Base-by-base conservation (phyloP, 129 eudicot species). In the Tagetes erecta region DNA sequence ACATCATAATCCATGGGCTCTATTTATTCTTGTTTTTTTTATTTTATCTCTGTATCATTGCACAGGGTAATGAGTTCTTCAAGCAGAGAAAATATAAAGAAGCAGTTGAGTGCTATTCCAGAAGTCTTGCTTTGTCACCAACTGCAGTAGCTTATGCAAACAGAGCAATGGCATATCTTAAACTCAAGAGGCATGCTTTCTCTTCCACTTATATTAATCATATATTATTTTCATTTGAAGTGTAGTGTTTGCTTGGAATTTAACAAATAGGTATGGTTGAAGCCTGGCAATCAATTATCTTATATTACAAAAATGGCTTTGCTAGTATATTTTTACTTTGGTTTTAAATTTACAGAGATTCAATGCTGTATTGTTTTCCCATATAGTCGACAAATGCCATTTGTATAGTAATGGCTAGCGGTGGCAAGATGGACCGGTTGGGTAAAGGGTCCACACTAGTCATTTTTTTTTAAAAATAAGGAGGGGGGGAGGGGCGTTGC, bases 111-210 rank as follows among this genome's bases (percentile, higher is more conserved):
- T 94, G 99, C 81, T 94, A 94, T 72, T 91, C 97, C 50, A 86
- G 97, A 81, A 94, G 99, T 84, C 88, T 94, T 81, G 99, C 97
- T 36, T 62, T 94, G 42, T 94, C 96, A 39, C 99, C 99, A 60
- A 94, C 97, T 67, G 96, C 97, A 64, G 99, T 94, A 75, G 87
- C 96, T 60, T 88, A 94, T 84, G 99, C 99, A 51, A 94, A 94
- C 70, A 88, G 99, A 70, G 99, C 97, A 85, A 94, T 94, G 99
- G 96, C 99, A 39, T 94, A 86, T 76, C 85, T 94, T 50, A 94
- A 91, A 84, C 82, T 94, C 34, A 88, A 79, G 75, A 91, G 97
- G 99, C 78, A 78, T 62, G 80, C 51, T 78, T 37, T 67, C 36
- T 36, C 47, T 67, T 70, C 73, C 6, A 9, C 64, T 31, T 8